Base-by-base conservation (phyloP, 2,329 filamentous ascomycete species). In the Xylariaceae sp. region DNA sequence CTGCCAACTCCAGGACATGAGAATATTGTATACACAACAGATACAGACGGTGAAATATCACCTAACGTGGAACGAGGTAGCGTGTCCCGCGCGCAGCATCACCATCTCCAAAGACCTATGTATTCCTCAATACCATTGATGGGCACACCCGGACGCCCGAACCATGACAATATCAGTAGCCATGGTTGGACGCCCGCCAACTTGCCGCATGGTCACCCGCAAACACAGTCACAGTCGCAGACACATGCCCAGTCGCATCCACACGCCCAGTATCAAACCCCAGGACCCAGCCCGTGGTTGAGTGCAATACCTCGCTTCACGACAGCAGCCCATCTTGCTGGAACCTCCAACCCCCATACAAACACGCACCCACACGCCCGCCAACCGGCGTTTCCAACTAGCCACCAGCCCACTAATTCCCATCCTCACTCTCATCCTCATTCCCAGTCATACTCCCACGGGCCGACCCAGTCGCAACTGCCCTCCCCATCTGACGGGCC, bases 301-400 rank as follows among this genome's bases (percentile, higher is more conserved):
- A 75, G 70, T 51, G 73, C 73, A 11, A 68, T 76, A 30, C 74
- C 74, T 6, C 66, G 72, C 17, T 69, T 69, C 52, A 60, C 58
- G 17, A 62, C 60, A 2, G 48, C 58, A 2, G 51, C 56, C 9
- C 57, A 60, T 42, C 31, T 58, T 11, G 48, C 47, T 14, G 10
- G 44, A 22, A 44, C 39, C 30, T 22, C 51, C 7, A 39, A 51
- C 19, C 30, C 39, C 18, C 39, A 17, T 27, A 10, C 30, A 5
- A 49, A 59, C 39, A 51, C 41, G n/a, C 54, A 51, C n/a, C 51
- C 60, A 1, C 55, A 42, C 5, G 54, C 58, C 3, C 57, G 49
- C 17, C 51, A 51, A 12, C 52, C 54, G 2, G 49, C 52, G 0
- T 54, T 48, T 33, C 19, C 45, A 14, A 6, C 22, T 14, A 3